Base-by-base conservation (phyloP, 805 yeast genomes). In the Metschnikowia vanudenii region DNA sequence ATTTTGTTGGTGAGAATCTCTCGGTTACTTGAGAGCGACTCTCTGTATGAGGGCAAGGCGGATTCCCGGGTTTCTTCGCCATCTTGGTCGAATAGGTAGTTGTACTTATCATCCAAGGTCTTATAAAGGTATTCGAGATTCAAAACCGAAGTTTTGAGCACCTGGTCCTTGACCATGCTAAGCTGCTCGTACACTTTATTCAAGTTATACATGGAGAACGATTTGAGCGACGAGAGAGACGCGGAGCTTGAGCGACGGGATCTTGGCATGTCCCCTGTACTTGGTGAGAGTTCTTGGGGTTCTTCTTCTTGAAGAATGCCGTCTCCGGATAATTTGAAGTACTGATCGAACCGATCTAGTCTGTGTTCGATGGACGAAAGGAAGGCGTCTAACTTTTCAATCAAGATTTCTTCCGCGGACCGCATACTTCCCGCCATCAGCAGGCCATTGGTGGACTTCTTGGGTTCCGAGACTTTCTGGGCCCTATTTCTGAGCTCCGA, bases 341-440 rank as follows among this genome's bases (percentile, higher is more conserved):
- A 72, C 49, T 62, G 65, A 39, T 72, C 76, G 47, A 72, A 72
- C 39, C 61, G 64, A 38, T 67, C 71, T 29, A 72, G 51, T 18
- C 74, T 52, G 11, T 69, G 61, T 49, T 72, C 76, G n/a, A 72
- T 65, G 8, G 73, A 67, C n/a, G 73, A 63, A 17, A 72, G 57
- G 44, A 72, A 72, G n/a, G 54, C 52, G 44, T 72, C 76, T 30
- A 72, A 52, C 41, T 66, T 68, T 45, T 71, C 76, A 7, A 71
- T 67, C 47, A 72, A 59, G 2, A 67, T 44, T 52, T 71, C 76
- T 39, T 72, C 76, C 0, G 75, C 64, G 1, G 68, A 34, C 19
- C 42, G 40, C 30, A 13, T 37, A 19, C 36, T 37, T 13, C 16
- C 24, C 19, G 26, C 13, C 6, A 7, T 13, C 19, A 24, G 19